Base-by-base conservation (phyloP, 1,284 basidiomycete species). In the Rhodotorula mucilaginosa region DNA sequence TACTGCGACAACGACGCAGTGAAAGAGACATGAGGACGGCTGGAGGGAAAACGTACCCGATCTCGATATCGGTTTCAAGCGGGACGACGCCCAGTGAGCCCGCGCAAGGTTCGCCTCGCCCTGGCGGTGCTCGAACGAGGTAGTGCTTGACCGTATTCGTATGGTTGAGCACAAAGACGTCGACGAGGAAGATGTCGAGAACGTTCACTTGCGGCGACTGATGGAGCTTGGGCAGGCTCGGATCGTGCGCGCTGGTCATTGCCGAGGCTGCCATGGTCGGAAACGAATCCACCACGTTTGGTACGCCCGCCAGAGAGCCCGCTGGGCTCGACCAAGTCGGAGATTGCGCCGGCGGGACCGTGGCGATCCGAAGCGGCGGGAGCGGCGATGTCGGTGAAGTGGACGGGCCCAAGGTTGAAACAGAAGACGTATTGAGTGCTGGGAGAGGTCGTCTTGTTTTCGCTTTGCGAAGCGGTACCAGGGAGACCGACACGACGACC, bases 161-260 rank as follows among this genome's bases (percentile, higher is more conserved):
- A 3, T 65, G 64, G 52, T 76, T 76, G 29, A 68, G 46, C 39
- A 76, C 59, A 34, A 76, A 76, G 7, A 76, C 68, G 52, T 76
- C 68, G n/a, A 76, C 68, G 51, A 76, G 63, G 62, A 76, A 76
- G 19, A 76, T 73, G 52, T 76, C 74, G n/a, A 76, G 68, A 3
- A 74, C 34, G 52, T 73, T 71, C 48, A 76, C 67, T 19, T 69
- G 51, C 4, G 72, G 74, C 66, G 67, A 68, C 26, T 59, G 58
- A 23, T 66, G 4, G 13, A 65, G 58, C 23, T 47, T 59, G 7
- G 49, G 48, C 1, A 2, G 46, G 48, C 31, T 69, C 39, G 3
- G 58, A 64, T 2, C 19, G 31, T 1, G 54, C 29, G 52, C 52
- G 48, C 12, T 13, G n/a, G 0, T 26, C 19, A 6, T 31, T 15